A percentile compares a stretch with the other conserved stretches of the same genome.
phyloP scores from a whole-genome alignment of 2,329 filamentous ascomycete genomes.

The Chaetothyriales sp. region DNA sequence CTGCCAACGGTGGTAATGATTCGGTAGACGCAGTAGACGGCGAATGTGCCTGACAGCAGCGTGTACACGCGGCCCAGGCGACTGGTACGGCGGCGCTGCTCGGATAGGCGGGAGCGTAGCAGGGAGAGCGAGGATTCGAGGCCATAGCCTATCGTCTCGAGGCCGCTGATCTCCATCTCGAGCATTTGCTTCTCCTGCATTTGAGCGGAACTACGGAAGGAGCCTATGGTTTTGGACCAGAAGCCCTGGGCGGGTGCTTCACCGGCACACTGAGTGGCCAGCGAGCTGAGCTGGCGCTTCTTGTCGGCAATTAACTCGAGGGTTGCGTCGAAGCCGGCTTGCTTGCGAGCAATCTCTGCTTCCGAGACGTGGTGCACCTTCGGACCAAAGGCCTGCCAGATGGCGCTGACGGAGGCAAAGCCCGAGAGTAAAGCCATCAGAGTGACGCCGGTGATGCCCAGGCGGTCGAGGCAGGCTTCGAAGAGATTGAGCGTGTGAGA shows the following conservation, averaged over 20 bases:
- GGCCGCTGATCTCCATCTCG: conserved; percentile 61
- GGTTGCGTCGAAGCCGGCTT: conserved; percentile 63
- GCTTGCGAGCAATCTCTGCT: conserved; percentile 60
- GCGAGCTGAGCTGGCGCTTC: conserved; percentile 45
- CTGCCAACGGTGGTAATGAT: conserved; percentile 59
- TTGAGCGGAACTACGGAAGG: conserved; percentile 45
- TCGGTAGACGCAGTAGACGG: conserved; percentile 72
- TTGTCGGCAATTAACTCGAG: conserved; percentile 68
- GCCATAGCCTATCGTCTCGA: conserved; percentile 65
- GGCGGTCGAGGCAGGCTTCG: conserved; percentile 47
- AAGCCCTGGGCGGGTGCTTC: conserved; percentile 42
- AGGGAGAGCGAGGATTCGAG: conserved; percentile 52
- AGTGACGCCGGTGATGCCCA: conserved; percentile 74
- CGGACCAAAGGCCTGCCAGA: conserved; percentile 70
- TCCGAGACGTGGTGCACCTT: conserved; percentile 55
- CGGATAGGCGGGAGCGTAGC: conserved; percentile 49
- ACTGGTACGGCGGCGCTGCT: conserved; percentile 55
- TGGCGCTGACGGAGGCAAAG: conserved; percentile 74
- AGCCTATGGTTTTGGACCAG: conserved; percentile 60
- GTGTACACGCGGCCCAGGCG: conserved; percentile 51
- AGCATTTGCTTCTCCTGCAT: conserved; percentile 42
- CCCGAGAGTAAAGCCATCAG: conserved; percentile 80
- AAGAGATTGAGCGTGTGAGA: conserved; percentile 31
- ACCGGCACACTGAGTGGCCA: conserved; percentile 37
- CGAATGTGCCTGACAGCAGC: conserved; percentile 54